A percentile compares a stretch with the other conserved stretches of the same genome.
Evolutionary conservation across 2,329 filamentous ascomycete genomes (phyloP).

Genomic region (Ophiostoma australiae): DNA sequence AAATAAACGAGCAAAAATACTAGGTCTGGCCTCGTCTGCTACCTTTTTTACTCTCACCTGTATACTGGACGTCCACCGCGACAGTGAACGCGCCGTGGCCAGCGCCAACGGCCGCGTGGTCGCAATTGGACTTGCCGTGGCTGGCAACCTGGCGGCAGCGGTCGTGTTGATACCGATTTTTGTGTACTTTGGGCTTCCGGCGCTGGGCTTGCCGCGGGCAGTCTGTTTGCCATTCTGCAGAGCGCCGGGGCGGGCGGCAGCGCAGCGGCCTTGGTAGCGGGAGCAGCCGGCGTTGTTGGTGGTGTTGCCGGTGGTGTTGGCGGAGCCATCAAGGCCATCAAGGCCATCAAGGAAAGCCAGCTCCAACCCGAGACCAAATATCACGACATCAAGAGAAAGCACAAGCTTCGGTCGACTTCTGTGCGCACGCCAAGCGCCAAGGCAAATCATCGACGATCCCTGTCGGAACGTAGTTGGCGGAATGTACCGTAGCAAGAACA

Average conservation of each 20-base stretch:
- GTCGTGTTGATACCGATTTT: neutral
- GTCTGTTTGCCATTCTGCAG: slow-evolving; percentile 33
- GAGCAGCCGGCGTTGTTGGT: neutral
- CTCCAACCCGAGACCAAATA: neutral
- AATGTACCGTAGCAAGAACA: no score
- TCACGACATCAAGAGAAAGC: no score
- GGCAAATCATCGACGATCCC: neutral
- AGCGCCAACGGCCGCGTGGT: neutral
- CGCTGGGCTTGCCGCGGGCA: slow-evolving; percentile 22
- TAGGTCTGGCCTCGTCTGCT: no score
- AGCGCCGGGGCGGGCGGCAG: slow-evolving; percentile 34
- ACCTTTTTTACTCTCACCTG: no score
- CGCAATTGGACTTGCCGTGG: neutral
- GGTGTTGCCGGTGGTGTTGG: slow-evolving; percentile 13
- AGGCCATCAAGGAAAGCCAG: neutral
- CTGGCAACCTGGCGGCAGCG: neutral
- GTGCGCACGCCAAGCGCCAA: neutral
- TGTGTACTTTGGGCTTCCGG: neutral
- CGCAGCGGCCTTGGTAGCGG: slow-evolving; percentile 22
- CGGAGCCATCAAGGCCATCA: no score
- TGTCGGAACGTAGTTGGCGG: no score
- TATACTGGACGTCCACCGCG: neutral
- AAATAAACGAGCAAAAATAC: no score
- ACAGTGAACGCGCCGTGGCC: neutral
- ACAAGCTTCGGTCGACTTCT: neutral